Base-by-base conservation (phyloP, 345 rosid species). In the Citrus inodora region DNA sequence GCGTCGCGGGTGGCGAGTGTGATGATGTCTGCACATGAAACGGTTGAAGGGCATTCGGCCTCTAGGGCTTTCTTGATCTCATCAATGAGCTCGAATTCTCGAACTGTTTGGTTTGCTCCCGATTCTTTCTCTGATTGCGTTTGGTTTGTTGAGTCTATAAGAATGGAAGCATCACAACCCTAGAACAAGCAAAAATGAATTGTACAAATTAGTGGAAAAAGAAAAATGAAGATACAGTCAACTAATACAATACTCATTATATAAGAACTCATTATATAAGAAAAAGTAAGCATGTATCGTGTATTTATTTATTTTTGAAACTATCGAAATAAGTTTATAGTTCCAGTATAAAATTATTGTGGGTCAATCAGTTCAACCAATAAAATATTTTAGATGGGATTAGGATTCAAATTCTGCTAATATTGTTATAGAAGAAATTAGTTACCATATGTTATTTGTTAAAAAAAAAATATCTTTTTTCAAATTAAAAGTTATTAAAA, bases 91-190 rank as follows among this genome's bases (percentile, higher is more conserved):
- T 88, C 89, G 68, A 46, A 91, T 35, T 85, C 97, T 32, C 97
- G 83, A 4, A 92, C 91, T 0, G 93, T 91, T 19, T 75, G 82
- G 85, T 90, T 94, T 3, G 98, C 92, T 32, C 92, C 91, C 2
- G 92, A 86, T 1, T 87, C 70, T 83, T 91, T 91, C 81, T 94
- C 97, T 0, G 97, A 85, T 32, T 73, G 83, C 7, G 74, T 87
- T 59, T 75, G 72, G 28, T 37, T 21, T 2, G 90, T 87, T 63
- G 92, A 78, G 74, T 91, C 94, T 65, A 91, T 88, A 10, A 92
- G 90, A 74, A 92, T 86, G 1, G 98, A 92, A 33, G 95, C 97
- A 24, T 94, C 95, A 10, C 95, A 94, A 6, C 93, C 98, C 92
- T 89, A 38, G 28, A 62, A 59, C 58, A 67, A 69, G 21, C 40